Base-by-base conservation (phyloP, 495 filamentous ascomycete genomes). In the Talaromyces borbonicus region DNA sequence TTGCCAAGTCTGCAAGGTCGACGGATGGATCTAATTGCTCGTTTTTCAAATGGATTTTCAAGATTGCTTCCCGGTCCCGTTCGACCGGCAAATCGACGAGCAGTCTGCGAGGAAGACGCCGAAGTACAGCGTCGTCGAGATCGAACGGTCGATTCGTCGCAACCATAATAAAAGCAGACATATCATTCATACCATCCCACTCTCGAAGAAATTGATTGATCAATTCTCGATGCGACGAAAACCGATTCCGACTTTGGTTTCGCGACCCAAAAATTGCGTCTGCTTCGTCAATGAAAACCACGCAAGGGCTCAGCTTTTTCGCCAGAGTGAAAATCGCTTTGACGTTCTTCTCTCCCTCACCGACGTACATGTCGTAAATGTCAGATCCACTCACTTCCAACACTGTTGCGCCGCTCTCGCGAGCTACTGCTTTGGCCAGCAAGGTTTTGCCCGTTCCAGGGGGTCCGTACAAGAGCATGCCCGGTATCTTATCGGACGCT, bases 171-270 rank as follows among this genome's bases (percentile, higher is more conserved):
- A 98, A 97, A 2, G 90, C 87, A 5, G 83, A 83, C 37, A 80
- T 71, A 50, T 87, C 81, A 31, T 79, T 83, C 75, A 98, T 83
- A 12, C 93, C 92, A 53, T 96, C 92, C 92, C 92, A 98, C 61
- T 97, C 92, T n/a, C 87, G 79, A 27, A 98, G 67, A 60, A 97
- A 98, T 60, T 97, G 90, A 51, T 96, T 98, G 66, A 98, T 93
- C 36, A 92, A 81, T 65, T 97, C 92, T 35, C 92, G 79, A 56
- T 92, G 85, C 7, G 70, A 79, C 9, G 74, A 77, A 1, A 74
- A 58, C 47, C 79, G 76, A 19, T 70, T 69, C 43, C 70, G 68
- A 14, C 62, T 59, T 35, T 69, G 69, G 32, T 80, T 74, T 19
- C 92, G 79, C 2, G 83, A 77, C 12, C 84, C 81, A 49, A 98